A percentile compares a stretch with the other conserved stretches of the same genome.
phyloP scores from a whole-genome alignment of 2,329 filamentous ascomycete genomes.

The Dichotomopilus funicola region DNA sequence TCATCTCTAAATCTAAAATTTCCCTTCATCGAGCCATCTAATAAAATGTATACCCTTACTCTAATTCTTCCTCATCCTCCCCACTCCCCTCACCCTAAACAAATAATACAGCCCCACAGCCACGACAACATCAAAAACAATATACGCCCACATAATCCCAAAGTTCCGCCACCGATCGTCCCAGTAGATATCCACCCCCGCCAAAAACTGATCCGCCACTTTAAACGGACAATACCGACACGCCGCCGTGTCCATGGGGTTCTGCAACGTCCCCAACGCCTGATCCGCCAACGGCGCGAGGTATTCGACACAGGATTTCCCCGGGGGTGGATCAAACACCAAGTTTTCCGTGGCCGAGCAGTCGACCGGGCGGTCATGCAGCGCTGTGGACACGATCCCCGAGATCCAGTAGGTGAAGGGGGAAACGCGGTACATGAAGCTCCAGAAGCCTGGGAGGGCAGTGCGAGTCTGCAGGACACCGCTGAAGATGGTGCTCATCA shows the following conservation, averaged over 20 bases:
- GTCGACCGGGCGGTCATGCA: conserved; percentile 46
- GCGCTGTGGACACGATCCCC: conserved; percentile 60
- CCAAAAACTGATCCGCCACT: conserved; percentile 55
- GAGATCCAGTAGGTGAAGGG: conserved; percentile 64
- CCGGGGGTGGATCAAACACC: conserved; percentile 56
- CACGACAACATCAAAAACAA: conserved; percentile 55
- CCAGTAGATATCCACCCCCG: conserved; percentile 42
- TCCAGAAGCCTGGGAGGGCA: conserved; percentile 65
- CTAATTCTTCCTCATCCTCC: not conserved
- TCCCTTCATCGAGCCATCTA: conserved; percentile 3
- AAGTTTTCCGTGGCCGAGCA: conserved; percentile 54
- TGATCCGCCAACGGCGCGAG: conserved; percentile 48
- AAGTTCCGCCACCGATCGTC: conserved; percentile 61
- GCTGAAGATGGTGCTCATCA: conserved; percentile 55
- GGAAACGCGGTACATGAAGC: conserved; percentile 66
- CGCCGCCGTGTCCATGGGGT: conserved; percentile 46
- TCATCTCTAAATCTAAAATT: not conserved
- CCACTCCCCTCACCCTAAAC: conserved; percentile 41
- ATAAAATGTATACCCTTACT: not conserved
- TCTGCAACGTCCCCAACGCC: conserved; percentile 53
- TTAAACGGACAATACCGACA: conserved; percentile 63
- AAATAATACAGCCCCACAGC: conserved; percentile 58
- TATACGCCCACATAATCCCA: conserved; percentile 61
- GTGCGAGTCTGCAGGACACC: conserved; percentile 55
- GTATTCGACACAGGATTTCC: conserved; percentile 58